These are phyloP conservation scores for Tolypocladium cylindrosporum DNA, from an alignment of 2,329 filamentous ascomycete species.

Conservation along the genomic window DNA sequence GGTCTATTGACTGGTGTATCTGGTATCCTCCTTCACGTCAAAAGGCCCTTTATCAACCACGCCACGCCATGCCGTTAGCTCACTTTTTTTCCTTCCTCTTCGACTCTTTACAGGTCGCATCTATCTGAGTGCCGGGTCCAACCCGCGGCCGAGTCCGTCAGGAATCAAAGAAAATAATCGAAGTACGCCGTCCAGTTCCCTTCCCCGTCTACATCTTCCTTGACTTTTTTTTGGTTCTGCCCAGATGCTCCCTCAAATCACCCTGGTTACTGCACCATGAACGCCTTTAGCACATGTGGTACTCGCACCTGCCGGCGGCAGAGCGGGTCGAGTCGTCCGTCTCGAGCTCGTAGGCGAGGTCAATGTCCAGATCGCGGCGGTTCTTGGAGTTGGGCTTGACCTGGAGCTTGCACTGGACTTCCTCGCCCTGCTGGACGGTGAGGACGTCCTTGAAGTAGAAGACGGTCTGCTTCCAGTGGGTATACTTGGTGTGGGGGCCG, in stretches of 20 bases:
- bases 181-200: neutral
- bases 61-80: neutral
- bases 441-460: constrained; percentile 94
- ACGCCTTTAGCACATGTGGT: constrained; percentile 59
- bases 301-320: constrained; percentile 61
- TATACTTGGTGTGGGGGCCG: constrained; percentile 96
- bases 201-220: neutral
- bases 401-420: constrained; percentile 60
- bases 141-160: neutral
- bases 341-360: constrained; percentile 70
- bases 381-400: constrained; percentile 93
- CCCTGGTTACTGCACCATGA: neutral
- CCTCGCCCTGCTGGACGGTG: constrained; percentile 81
- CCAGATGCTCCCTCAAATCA: neutral
- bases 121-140: neutral
- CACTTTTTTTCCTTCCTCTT: neutral
- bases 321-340: constrained; percentile 63
- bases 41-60: neutral
- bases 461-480: constrained; percentile 99
- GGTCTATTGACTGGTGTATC: neutral
- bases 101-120: neutral
- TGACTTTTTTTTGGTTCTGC: neutral
- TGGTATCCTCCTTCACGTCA: neutral
- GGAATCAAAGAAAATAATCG: neutral
- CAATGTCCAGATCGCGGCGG: constrained; percentile 87